Conservation (phyloP, 352 stramenopile genomes). For the Peronospora destructor region DNA sequence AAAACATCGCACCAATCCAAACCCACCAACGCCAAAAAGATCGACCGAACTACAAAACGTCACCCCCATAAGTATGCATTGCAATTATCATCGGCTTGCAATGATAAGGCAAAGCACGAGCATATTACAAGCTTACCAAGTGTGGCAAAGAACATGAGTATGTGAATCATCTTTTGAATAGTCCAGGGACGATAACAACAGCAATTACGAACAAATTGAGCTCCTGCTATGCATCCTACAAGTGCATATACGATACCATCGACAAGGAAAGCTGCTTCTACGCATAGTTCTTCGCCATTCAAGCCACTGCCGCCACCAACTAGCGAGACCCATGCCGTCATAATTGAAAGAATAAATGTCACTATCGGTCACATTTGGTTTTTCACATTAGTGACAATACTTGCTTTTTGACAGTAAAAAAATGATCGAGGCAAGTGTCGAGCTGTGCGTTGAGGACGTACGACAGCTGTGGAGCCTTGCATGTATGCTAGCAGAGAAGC, state of each 20-base stretch:
- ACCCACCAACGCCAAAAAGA: slow-evolving; percentile 69
- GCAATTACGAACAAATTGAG: slow-evolving; percentile 81
- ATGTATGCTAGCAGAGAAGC: slow-evolving; percentile 34
- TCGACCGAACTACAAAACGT: slow-evolving; percentile 35
- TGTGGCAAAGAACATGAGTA: slow-evolving; percentile 77
- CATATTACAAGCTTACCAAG: slow-evolving; percentile 31
- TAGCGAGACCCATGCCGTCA: slow-evolving; percentile 11
- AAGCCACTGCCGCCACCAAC: slow-evolving; percentile 7
- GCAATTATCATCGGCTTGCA: neutral
- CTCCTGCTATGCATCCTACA: slow-evolving; percentile 43
- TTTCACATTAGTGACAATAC: slow-evolving; percentile 9
- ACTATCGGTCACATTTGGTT: slow-evolving; percentile 2
- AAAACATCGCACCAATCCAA: slow-evolving; percentile 79
- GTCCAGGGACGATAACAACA: slow-evolving; percentile 78
- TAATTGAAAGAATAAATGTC: slow-evolving; percentile 19
- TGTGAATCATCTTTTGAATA: slow-evolving; percentile 83
- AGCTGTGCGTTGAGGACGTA: slow-evolving; percentile 26
- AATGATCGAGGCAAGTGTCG: slow-evolving; percentile 14
- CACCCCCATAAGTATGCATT: slow-evolving; percentile 1
- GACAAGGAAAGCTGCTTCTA: slow-evolving; percentile 57
- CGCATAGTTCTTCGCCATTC: slow-evolving; percentile 36
- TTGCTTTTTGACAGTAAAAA: slow-evolving; percentile 1
- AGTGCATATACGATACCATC: slow-evolving; percentile 64
- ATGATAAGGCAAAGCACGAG: neutral
- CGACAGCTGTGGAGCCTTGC: slow-evolving; percentile 60